These are phyloP conservation scores for Kwoniella sp. DNA, from an alignment of 768 basidiomycete genomes.

Conservation along the genomic window DNA sequence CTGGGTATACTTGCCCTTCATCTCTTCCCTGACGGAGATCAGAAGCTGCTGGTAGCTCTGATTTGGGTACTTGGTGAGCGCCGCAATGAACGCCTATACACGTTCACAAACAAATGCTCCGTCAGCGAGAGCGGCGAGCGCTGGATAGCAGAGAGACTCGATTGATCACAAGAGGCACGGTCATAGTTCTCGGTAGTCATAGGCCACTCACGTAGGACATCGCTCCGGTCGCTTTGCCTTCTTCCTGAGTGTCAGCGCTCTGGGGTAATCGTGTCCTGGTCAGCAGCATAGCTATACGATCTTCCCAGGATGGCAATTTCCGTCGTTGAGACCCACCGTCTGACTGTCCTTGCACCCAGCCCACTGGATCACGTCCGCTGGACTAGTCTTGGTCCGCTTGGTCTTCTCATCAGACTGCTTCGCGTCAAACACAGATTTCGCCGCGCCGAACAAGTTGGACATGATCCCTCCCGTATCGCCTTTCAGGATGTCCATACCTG, in stretches of 20 bases:
- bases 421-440: slow-evolving; percentile 72
- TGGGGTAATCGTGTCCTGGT: slow-evolving; percentile 3
- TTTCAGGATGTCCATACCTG: slow-evolving; percentile 67
- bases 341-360: slow-evolving; percentile 59
- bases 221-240: slow-evolving; percentile 60
- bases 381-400: slow-evolving; percentile 66
- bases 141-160: background rate
- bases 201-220: slow-evolving; percentile 56
- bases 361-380: slow-evolving; percentile 71
- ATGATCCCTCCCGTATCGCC: slow-evolving; percentile 35
- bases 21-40: slow-evolving; percentile 56
- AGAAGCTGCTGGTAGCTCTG: slow-evolving; percentile 55
- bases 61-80: slow-evolving; percentile 57
- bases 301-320: background rate
- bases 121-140: background rate
- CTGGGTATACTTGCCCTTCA: slow-evolving; percentile 57
- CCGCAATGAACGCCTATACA: slow-evolving; percentile 54
- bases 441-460: slow-evolving; percentile 63
- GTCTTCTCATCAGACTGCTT: slow-evolving; percentile 64
- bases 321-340: slow-evolving; percentile 35
- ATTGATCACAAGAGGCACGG: background rate
- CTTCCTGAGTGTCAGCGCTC: slow-evolving; percentile 59
- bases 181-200: no score
- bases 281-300: background rate
- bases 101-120: background rate